phyloP scores from a whole-genome alignment of 2,329 filamentous ascomycete species.

The Colletotrichum magnum region DNA sequence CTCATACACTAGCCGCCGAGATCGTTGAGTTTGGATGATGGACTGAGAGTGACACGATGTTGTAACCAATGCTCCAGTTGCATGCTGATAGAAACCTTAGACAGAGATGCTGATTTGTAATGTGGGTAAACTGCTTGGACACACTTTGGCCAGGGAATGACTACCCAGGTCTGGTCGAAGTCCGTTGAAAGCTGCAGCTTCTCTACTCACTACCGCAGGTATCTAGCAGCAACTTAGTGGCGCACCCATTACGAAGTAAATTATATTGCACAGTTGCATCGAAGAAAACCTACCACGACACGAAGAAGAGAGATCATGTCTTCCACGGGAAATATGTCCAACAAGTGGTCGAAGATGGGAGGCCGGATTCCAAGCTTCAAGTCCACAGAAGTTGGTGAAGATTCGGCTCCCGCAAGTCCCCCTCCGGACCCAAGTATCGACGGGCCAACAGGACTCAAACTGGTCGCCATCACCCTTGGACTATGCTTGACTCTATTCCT shows the following conservation, averaged over 20 bases:
- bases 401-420: not conserved
- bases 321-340: slow-evolving; percentile 1
- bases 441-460: slow-evolving; percentile 15
- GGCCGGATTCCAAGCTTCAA: slow-evolving; percentile 11
- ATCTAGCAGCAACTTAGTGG: not conserved
- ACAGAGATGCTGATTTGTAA: not conserved
- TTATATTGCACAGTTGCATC: not conserved
- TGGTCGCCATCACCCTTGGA: slow-evolving; percentile 19
- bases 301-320: not conserved
- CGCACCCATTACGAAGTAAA: not conserved
- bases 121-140: not conserved
- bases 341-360: slow-evolving; percentile 4
- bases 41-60: slow-evolving; percentile 19
- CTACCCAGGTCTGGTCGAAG: not conserved
- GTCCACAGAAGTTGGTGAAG: not conserved
- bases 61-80: slow-evolving; percentile 14
- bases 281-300: not conserved
- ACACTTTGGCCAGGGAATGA: not conserved
- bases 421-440: slow-evolving; percentile 1
- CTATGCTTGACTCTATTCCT: slow-evolving; percentile 30
- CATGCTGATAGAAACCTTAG: not conserved
- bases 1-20: not conserved
- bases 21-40: not conserved
- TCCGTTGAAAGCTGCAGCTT: not conserved
- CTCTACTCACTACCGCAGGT: not conserved